Conservation (phyloP, 345 rosid genomes). For the Populus tremula region DNA sequence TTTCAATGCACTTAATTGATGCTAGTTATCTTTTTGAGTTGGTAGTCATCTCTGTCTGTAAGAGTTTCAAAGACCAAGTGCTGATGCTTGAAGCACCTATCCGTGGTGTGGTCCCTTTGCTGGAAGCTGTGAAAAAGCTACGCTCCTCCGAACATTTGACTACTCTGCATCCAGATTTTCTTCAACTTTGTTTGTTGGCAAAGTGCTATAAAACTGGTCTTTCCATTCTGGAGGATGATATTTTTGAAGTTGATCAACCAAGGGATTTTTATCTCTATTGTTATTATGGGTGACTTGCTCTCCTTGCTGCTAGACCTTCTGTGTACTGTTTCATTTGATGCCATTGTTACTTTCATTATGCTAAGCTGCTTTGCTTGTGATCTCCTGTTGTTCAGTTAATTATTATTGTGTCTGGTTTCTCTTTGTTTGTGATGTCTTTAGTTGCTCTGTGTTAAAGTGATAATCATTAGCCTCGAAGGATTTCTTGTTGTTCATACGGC, state of each 20-base stretch:
- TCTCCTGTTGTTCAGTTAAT: neutral
- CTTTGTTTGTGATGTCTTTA: too few species aligned
- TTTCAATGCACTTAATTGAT: neutral
- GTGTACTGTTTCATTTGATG: neutral
- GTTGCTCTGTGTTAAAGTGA: too few species aligned
- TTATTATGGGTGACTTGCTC: conserved; percentile 73
- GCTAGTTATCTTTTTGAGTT: conserved; percentile 17
- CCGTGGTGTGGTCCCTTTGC: conserved; percentile 73
- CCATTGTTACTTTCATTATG: neutral
- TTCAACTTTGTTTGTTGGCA: conserved; percentile 74
- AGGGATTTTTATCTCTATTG: conserved; percentile 86
- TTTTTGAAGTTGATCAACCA: conserved; percentile 84
- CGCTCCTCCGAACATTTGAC: conserved; percentile 79
- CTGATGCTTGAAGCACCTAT: conserved; percentile 57
- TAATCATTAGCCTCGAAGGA: too few species aligned
- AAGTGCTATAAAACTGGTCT: conserved; percentile 76
- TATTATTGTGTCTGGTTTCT: neutral
- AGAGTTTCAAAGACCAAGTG: conserved; percentile 78
- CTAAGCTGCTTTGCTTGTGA: neutral
- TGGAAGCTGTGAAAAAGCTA: conserved; percentile 66
- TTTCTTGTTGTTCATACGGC: too few species aligned
- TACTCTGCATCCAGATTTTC: conserved; percentile 82
- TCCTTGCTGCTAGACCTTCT: conserved; percentile 21
- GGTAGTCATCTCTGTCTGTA: conserved; percentile 69
- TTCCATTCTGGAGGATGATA: conserved; percentile 76